Evolutionary conservation across 140 eudicot genomes (phyloP).

Genomic region (Flaveria floridana): DNA sequence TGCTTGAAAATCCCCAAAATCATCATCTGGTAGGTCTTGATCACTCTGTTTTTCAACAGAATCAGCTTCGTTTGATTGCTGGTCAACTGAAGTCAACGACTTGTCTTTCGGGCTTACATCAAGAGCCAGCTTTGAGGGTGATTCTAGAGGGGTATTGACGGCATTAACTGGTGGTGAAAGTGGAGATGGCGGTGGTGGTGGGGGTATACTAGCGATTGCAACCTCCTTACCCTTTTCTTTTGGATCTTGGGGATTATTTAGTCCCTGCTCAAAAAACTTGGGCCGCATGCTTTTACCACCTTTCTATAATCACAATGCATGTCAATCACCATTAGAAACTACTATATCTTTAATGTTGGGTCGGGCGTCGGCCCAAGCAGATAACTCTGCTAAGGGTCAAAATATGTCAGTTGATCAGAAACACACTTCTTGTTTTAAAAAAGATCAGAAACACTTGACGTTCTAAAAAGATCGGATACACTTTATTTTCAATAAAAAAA

Average conservation of each 20-base stretch:
- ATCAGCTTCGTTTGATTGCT: constrained; percentile 33
- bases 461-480: too few species aligned
- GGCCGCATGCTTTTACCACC: constrained; percentile 50
- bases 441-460: too few species aligned
- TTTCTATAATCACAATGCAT: constrained; percentile 47
- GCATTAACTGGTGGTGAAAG: constrained; percentile 57
- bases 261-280: constrained; percentile 77
- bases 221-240: constrained; percentile 54
- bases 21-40: constrained; percentile 73
- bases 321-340: constrained; percentile 2
- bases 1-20: constrained; percentile 98
- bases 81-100: constrained; percentile 31
- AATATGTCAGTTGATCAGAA: too few species aligned
- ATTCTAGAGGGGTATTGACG: constrained; percentile 35
- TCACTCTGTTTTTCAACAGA: constrained; percentile 33
- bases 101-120: constrained; percentile 35
- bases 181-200: constrained; percentile 84
- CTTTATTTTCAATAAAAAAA: too few species aligned
- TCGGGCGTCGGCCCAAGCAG: not conserved
- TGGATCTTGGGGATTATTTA: constrained; percentile 49
- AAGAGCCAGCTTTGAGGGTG: constrained; percentile 46
- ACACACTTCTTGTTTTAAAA: too few species aligned
- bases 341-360: not conserved
- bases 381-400: too few species aligned
- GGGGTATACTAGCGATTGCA: constrained; percentile 53